Evolutionary conservation across 176 grass and related monocot genomes (phyloP), one percentile per base, ranked within the genome.

Genomic region (Avena sativa): DNA sequence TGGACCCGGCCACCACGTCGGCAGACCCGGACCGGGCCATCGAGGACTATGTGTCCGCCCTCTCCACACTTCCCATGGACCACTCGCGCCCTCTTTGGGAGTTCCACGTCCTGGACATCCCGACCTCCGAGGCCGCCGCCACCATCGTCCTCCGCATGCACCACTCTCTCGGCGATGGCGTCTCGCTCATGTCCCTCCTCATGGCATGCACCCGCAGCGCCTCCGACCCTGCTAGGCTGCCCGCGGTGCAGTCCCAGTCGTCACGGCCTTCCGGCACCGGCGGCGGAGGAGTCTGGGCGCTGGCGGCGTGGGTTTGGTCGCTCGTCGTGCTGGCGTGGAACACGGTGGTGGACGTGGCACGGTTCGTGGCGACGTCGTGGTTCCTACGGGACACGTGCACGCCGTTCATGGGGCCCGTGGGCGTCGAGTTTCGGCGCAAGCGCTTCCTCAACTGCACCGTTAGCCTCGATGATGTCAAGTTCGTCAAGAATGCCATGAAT

Each of bases 131-230:
- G 83, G 90, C 92, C 11, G 25, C 64, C 16, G 82, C 90, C 43
- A 72, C 83, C 21, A 81, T 85, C 17, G 85, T 84, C 74, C 26
- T 98, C 81, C 92, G 97, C 71, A 79, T 92, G 87, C 92, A 98
- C 84, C 94, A 98, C 73, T 98, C 97, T 40, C 92, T 98, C 84
- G 97, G 97, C 52, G 97, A 98, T 46, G 97, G 97, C 85, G 63
- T 89, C 79, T 98, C 97, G 80, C 89, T 98, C 76, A 87, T 88
- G 51, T 98, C 97, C 63, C 92, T 98, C 77, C 89, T 98, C 86
- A 83, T 94, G 28, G 94, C 97, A 0, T 96, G 97, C 94, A 94
- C 92, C 0, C 91, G 94, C 80, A 76, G 82, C 68, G 83, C 90
- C 78, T 70, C 87, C 50, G 94, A 98, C 85, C 97, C 94, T 6